Base-by-base conservation (phyloP, 805 yeast genomes). In the Schwanniomyces occidentalis region DNA sequence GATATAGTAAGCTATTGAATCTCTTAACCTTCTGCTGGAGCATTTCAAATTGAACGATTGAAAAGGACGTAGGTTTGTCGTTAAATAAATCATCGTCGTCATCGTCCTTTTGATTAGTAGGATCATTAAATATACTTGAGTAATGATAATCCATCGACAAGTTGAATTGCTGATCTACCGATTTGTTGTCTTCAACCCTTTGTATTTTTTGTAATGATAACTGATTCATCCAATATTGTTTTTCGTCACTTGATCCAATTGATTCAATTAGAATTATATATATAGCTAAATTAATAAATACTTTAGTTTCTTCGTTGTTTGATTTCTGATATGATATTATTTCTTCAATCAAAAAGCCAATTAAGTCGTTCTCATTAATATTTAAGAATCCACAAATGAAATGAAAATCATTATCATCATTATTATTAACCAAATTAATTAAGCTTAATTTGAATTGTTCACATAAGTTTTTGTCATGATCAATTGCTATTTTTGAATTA, bases 121-220 rank as follows among this genome's bases (percentile, higher is more conserved):
- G 22, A 30, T 48, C 49, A 26, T 49, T 49, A 31, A 61, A 54
- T 16, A 56, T 55, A 35, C 55, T 55, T 5, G 60, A 52, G 32
- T 49, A 61, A 36, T 61, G 63, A 17, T 28, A 37, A 24, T 57
- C 63, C 38, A 57, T 46, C 8, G 47, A 29, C 9, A 41, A 27
- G 6, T 17, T 34, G 41, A 56, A 59, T 22, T 24, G 23, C 3
- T 17, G 27, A n/a, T 45, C 44, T 10, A 9, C 18, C 8, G 22
- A 9, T 15, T 10, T 8, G n/a, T 16, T 26, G 10, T 2, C 5
- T 8, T 14, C 17, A 6, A 16, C 21, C n/a, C n/a, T n/a, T n/a
- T n/a, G n/a, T n/a, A n/a, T n/a, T n/a, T n/a, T n/a, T 9, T 21
- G 18, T 10, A 27, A 13, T 8, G 34, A 28, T 14, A 52, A 38